Base-by-base conservation (phyloP, 1,139 yeast species). In the Geotrichum restrictum region DNA sequence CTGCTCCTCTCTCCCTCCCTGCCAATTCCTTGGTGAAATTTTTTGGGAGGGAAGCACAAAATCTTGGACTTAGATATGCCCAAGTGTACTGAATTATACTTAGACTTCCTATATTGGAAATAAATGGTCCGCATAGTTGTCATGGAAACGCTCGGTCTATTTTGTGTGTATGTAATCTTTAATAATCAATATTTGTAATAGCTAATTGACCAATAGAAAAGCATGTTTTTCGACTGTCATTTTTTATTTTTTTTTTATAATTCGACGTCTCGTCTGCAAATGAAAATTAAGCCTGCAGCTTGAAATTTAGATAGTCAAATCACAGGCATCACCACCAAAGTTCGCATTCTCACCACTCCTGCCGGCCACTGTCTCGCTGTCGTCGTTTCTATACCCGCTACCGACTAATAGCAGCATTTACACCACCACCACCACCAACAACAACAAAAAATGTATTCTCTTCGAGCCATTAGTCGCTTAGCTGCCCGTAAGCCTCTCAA, bases 381-480 rank as follows among this genome's bases (percentile, higher is more conserved):
- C 24, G 31, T 43, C 38, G 18, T 22, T 39, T 14, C 22, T n/a
- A 31, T 31, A 42, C 22, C 5, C 37, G 29, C 29, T 24, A 24
- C n/a, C n/a, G 45, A 19, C 45, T 33, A 29, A 42, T 29, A 19
- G 47, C 47, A 43, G n/a, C n/a, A n/a, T n/a, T n/a, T n/a, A n/a
- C n/a, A n/a, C n/a, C n/a, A n/a, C n/a, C n/a, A n/a, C n/a, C n/a
- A n/a, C n/a, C n/a, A n/a, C n/a, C n/a, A n/a, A 32, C 14, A 33
- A 24, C 29, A 24, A 8, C 6, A 14, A 31, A 41, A 24, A 24
- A 54, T 54, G 57, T 51, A 48, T 34, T 51, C 55, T 27, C 52
- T 54, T 19, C 54, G 57, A 43, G 49, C 57, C 22, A 42, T 54
- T 22, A 32, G 53, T 16, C 52, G 52, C 22, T 43, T 50, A 27